These are phyloP conservation scores for Yarrowia hollandica DNA, from an alignment of 805 yeast genomes.

Conservation along the genomic window DNA sequence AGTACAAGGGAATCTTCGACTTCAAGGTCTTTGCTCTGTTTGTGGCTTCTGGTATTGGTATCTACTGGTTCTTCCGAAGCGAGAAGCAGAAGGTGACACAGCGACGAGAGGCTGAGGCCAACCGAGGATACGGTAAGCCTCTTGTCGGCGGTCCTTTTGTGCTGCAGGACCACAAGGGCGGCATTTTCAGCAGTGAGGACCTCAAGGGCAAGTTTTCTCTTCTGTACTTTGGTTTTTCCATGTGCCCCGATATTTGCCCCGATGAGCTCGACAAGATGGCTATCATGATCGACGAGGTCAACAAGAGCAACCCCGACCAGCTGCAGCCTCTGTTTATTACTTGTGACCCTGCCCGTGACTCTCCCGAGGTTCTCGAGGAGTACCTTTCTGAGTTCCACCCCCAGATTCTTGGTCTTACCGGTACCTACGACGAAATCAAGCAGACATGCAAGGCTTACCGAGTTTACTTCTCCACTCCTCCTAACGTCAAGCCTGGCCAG, in stretches of 20 bases:
- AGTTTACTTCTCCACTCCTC: conserved; percentile 97
- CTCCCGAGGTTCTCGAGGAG: conserved; percentile 78
- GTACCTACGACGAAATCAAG: conserved; percentile 82
- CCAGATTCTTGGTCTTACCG: conserved; percentile 85
- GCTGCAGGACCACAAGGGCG: conserved; percentile 67
- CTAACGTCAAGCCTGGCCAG: conserved; percentile 90
- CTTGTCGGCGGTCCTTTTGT: conserved; percentile 88
- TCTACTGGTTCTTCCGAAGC: conserved; percentile 66
- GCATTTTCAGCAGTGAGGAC: conserved; percentile 73
- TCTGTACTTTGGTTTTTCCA: conserved; percentile 94
- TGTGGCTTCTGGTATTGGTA: conserved; percentile 65
- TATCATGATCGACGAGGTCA: conserved; percentile 62
- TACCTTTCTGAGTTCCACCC: conserved; percentile 90
- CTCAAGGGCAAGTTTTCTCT: conserved; percentile 77
- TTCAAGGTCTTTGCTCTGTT: conserved; percentile 81
- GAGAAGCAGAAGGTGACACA: conserved; percentile 76
- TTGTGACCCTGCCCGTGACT: conserved; percentile 95
- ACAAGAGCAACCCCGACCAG: conserved; percentile 44
- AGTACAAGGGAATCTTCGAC: conserved; percentile 48
- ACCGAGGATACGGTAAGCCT: conserved; percentile 89
- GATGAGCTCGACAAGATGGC: conserved; percentile 95
- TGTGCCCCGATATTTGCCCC: conserved; percentile 98
- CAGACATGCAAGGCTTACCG: conserved; percentile 83
- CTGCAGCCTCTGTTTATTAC: conserved; percentile 89
- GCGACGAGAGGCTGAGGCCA: conserved; percentile 78